Evolutionary conservation across 441 rosid species (phyloP).

Genomic region (Mallotus japonicus): DNA sequence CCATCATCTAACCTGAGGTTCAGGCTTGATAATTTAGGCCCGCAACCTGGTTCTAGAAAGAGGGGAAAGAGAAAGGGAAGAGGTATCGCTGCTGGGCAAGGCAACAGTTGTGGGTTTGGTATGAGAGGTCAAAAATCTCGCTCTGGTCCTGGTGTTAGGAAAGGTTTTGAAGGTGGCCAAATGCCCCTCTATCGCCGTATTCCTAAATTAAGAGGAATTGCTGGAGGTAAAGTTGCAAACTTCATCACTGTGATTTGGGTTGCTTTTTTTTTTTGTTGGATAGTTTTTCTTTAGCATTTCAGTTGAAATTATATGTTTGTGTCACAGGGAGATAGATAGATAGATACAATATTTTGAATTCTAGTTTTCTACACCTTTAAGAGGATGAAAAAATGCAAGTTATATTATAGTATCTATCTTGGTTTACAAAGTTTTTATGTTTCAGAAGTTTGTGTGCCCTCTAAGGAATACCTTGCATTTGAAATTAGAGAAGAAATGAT

Average conservation of each 20-base stretch:
- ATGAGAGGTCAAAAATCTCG: slow-evolving; percentile 96
- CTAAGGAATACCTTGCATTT: background rate
- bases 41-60: slow-evolving; percentile 89
- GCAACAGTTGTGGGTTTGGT: slow-evolving; percentile 92
- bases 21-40: slow-evolving; percentile 78
- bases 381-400: background rate
- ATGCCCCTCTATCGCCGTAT: slow-evolving; percentile 85
- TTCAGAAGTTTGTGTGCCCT: background rate
- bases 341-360: background rate
- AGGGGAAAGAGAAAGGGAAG: slow-evolving; percentile 87
- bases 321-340: too few relatives aligned
- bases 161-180: slow-evolving; percentile 95
- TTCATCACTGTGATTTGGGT: background rate
- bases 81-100: slow-evolving; percentile 90
- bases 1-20: slow-evolving; percentile 35
- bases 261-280: too few relatives aligned
- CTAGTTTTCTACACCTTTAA: background rate
- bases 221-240: slow-evolving; percentile 57
- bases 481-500: background rate
- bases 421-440: background rate
- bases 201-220: slow-evolving; percentile 83
- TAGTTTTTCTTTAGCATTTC: too few relatives aligned
- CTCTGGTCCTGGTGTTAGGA: slow-evolving; percentile 86
- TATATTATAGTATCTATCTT: background rate
- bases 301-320: too few relatives aligned